Conservation (phyloP, 176 grass and related monocot genomes). For the Aegilops bicornis region DNA sequence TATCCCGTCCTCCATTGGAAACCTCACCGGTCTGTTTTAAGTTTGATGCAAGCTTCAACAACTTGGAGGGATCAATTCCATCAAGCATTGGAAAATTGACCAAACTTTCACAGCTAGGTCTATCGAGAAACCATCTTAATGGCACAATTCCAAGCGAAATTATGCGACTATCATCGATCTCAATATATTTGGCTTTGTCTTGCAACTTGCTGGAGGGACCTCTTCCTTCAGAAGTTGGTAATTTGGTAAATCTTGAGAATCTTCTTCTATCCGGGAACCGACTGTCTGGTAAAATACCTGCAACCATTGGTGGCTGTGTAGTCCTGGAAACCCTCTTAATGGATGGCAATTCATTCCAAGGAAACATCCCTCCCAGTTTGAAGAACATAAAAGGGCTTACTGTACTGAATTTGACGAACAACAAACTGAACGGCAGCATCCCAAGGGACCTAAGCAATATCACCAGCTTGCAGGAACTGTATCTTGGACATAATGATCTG, state of each 20-base stretch:
- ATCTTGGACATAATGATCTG: constrained; percentile 23
- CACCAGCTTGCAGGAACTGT: background rate
- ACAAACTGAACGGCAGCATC: constrained; percentile 26
- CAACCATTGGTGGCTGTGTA: constrained; percentile 4
- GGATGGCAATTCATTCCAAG: constrained; percentile 31
- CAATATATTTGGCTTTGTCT: background rate
- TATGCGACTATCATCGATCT: background rate
- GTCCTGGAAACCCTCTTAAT: constrained; percentile 29
- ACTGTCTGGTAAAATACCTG: constrained; percentile 30
- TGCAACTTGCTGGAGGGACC: background rate
- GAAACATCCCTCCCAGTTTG: constrained; percentile 27
- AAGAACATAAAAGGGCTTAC: constrained; percentile 27
- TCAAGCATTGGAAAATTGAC: background rate
- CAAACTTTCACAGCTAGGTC: background rate
- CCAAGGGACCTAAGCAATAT: constrained; percentile 5
- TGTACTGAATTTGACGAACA: constrained; percentile 22
- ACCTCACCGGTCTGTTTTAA: background rate
- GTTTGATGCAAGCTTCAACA: background rate
- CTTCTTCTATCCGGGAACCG: constrained; percentile 12
- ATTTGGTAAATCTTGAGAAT: background rate
- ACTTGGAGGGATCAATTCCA: background rate
- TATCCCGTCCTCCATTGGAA: background rate
- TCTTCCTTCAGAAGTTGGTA: constrained; percentile 14
- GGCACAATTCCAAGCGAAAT: background rate
- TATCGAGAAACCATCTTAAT: background rate